Base-by-base conservation (phyloP, 371 early-diverging fungal species). In the Basidiobolus heterosporus region DNA sequence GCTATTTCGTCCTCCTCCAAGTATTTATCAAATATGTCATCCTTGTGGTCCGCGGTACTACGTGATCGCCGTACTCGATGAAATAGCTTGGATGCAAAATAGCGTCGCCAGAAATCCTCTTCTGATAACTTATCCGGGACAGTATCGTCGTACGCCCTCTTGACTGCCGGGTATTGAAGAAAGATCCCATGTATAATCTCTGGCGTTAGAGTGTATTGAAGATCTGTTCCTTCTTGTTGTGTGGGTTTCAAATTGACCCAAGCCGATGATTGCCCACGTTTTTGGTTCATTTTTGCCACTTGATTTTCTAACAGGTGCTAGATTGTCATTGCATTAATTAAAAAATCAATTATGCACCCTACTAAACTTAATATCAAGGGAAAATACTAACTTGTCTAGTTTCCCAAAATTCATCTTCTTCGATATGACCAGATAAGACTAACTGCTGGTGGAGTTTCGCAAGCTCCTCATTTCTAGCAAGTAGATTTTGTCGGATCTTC, bases 351-450 rank as follows among this genome's bases (percentile, higher is more conserved):
- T n/a, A n/a, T n/a, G n/a, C n/a, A n/a, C n/a, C n/a, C n/a, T n/a
- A n/a, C n/a, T n/a, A n/a, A n/a, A n/a, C 9, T 9, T 9, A 30
- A 9, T 5, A 9, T 3, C 30, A 5, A 30, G 3, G 30, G 30
- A 5, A 30, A 9, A 30, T 30, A 30, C 30, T 30, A 30, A 30
- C 30, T 30, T 30, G 30, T 30, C 30, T 30, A 48, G 75, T 77
- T 45, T 78, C 74, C 93, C 93, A 92, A 54, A 92, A 92, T 52
- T 90, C 93, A 49, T 89, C 88, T 56, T 92, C 93, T 7, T 70
- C 60, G 0, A 92, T 70, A 38, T 70, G 70, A 23, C 80, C 81
- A 0, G 67, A 56, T 15, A 88, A 60, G 4, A 91, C 91, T 24
- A 92, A 60, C n/a, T 80, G 85, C 51, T 64, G 68, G 60, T 89